Base-by-base conservation (phyloP, 352 stramenopile species). In the Nothophytophthora sp. region DNA sequence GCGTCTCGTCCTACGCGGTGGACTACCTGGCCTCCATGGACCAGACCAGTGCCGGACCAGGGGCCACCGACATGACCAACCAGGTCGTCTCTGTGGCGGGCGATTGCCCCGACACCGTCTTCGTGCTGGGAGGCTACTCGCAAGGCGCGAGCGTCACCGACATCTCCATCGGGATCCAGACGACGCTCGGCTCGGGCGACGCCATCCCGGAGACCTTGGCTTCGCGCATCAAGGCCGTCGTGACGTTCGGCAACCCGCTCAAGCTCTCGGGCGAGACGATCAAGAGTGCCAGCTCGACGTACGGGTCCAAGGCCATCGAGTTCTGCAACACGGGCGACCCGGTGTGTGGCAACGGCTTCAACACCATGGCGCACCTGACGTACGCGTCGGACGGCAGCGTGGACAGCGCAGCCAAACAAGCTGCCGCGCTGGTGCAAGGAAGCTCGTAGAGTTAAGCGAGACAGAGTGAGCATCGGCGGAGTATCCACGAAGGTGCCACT, bases 181-280 rank as follows among this genome's bases (percentile, higher is more conserved):
- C 62, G 12, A 52, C 25, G 10, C 43, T 71, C 13, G 62, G 62
- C 10, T 40, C 38, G 4, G 62, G 62, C 13, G 15, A 60, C 3
- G 27, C 41, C 2, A 71, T 71, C 35, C 58, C 58, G 8, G 54
- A 58, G 1, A 34, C 45, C 5, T 35, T 66, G 30, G 29, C 58
- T 4, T 19, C 53, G 9, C 63, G 64, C 9, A 74, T 70, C 50
- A 70, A 63, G 43, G 64, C 55, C 12, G 32, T 74, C 15, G 65
- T 74, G 47, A 67, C 55, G 29, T 74, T 73, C 27, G 59, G 63
- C 12, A 73, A 73, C 34, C 63, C 59, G 13, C 50, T 73, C 3
- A 60, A 60, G 34, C 48, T 73, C 18, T 41, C 36, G 36, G 52
- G 63, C 4, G 11, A 64, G 22, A 65, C 63, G 1, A 68, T 73